These are phyloP conservation scores for Scheffersomyces amazonensis DNA, from an alignment of 805 yeast species.

Conservation along the genomic window DNA sequence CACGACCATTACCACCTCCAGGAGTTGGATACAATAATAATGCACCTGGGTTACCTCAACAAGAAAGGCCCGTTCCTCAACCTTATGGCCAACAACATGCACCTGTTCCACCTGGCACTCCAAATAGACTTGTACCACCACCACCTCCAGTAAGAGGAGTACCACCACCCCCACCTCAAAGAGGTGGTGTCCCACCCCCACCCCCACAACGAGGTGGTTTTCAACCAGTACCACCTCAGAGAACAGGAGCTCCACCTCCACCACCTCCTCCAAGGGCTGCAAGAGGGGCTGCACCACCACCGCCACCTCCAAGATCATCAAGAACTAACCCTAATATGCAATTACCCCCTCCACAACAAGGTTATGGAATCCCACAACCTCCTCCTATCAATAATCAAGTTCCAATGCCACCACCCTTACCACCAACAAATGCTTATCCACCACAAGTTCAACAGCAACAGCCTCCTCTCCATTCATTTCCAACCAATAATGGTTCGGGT, in stretches of 20 bases:
- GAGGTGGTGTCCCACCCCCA: conserved; percentile 11
- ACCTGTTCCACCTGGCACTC: not conserved
- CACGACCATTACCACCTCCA: conserved; percentile 1
- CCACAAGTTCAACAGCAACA: conserved; percentile 18
- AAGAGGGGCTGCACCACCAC: conserved; percentile 20
- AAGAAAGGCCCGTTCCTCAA: conserved; percentile 1
- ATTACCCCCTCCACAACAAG: conserved; percentile 12
- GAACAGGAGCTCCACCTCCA: conserved; percentile 19
- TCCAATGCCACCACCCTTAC: conserved; percentile 19
- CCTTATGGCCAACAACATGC: conserved; percentile 12
- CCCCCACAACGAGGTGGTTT: conserved; percentile 16
- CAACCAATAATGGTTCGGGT: conserved; percentile 6
- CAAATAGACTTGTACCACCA: conserved; percentile 4
- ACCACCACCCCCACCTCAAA: conserved; percentile 13
- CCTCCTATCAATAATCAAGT: conserved; percentile 22
- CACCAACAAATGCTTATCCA: conserved; percentile 13
- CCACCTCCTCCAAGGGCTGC: conserved; percentile 18
- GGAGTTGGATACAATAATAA: conserved; percentile 1
- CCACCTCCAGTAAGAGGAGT: conserved; percentile 9
- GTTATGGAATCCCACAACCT: conserved; percentile 14
- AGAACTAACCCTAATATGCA: conserved; percentile 12
- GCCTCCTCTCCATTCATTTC: conserved; percentile 11
- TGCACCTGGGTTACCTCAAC: not conserved
- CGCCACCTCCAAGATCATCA: conserved; percentile 19
- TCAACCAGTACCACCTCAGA: conserved; percentile 23